These are phyloP conservation scores for Scalesia atractyloides DNA, from an alignment of 129 eudicot genomes.

Conservation along the genomic window DNA sequence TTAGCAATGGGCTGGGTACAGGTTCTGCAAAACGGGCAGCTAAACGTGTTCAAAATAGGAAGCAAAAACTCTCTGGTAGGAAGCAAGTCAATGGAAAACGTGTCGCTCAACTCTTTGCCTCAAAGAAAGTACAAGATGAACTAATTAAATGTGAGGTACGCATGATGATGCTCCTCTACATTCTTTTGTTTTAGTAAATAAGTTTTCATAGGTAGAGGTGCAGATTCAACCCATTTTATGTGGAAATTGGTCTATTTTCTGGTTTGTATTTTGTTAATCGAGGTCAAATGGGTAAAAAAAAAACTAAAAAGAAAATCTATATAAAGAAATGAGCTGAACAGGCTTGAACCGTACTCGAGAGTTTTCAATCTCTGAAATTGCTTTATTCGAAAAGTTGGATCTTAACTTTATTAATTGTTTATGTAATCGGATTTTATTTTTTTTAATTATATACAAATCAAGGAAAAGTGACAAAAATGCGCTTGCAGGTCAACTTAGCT, in stretches of 20 bases:
- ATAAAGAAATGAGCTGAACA: slow-evolving; percentile 5
- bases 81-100: slow-evolving; percentile 65
- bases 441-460: not conserved
- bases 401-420: not conserved
- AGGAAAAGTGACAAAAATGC: no score
- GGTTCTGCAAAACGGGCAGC: slow-evolving; percentile 47
- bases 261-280: not conserved
- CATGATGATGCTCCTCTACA: not conserved
- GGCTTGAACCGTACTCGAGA: not conserved
- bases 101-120: slow-evolving; percentile 66
- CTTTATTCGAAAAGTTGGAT: not conserved
- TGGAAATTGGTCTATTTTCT: not conserved
- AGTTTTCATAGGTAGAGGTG: slow-evolving; percentile 1
- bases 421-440: not conserved
- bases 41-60: slow-evolving; percentile 47
- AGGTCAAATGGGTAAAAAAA: not conserved
- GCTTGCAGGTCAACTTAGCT: no score
- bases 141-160: slow-evolving; percentile 68
- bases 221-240: not conserved
- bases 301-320: not conserved
- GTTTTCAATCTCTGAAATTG: not conserved
- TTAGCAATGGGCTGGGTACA: slow-evolving; percentile 41
- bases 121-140: slow-evolving; percentile 77
- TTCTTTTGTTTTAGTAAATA: not conserved
- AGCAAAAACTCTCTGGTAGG: slow-evolving; percentile 43